These are phyloP conservation scores for Trichoderma polysporum DNA, from an alignment of 2,329 filamentous ascomycete species.

Conservation along the genomic window DNA sequence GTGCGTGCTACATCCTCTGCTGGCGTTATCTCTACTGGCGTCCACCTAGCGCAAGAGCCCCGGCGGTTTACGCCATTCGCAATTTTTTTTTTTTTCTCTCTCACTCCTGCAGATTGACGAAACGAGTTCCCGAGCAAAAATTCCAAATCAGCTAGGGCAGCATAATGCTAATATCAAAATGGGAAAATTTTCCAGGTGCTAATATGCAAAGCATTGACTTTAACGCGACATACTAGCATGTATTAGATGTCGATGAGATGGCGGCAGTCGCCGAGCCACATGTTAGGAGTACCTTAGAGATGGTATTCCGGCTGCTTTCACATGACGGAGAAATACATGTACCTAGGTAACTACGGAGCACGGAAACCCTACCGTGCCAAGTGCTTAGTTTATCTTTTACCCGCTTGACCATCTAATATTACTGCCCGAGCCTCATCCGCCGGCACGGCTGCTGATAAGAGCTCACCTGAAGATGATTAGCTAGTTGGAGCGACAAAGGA, in stretches of 20 bases:
- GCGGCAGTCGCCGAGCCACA: not conserved
- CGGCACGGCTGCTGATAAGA: not conserved
- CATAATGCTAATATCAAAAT: not conserved
- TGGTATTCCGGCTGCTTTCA: constrained; percentile 5
- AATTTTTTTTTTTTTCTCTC: not conserved
- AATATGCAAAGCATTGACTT: constrained; percentile 11
- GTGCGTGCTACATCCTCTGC: constrained; percentile 13
- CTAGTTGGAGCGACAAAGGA: not conserved
- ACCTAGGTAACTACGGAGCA: constrained; percentile 7
- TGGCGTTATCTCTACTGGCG: constrained; percentile 20
- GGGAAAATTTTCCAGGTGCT: not conserved
- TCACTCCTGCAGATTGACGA: not conserved
- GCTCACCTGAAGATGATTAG: not conserved
- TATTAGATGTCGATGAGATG: not conserved
- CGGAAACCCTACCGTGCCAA: not conserved
- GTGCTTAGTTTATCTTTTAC: constrained; percentile 1
- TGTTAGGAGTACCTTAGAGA: not conserved
- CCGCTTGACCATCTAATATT: not conserved
- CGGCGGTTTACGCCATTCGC: constrained; percentile 20
- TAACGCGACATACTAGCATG: constrained; percentile 2
- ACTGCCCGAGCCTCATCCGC: not conserved
- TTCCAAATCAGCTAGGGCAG: constrained; percentile 13
- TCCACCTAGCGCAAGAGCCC: constrained; percentile 21
- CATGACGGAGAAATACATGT: constrained; percentile 19
- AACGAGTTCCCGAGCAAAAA: not conserved